Evolutionary conservation across 1,284 basidiomycete genomes (phyloP), one percentile per base, ranked within the genome.

Genomic region (Microbotryum silenes-acaulis): DNA sequence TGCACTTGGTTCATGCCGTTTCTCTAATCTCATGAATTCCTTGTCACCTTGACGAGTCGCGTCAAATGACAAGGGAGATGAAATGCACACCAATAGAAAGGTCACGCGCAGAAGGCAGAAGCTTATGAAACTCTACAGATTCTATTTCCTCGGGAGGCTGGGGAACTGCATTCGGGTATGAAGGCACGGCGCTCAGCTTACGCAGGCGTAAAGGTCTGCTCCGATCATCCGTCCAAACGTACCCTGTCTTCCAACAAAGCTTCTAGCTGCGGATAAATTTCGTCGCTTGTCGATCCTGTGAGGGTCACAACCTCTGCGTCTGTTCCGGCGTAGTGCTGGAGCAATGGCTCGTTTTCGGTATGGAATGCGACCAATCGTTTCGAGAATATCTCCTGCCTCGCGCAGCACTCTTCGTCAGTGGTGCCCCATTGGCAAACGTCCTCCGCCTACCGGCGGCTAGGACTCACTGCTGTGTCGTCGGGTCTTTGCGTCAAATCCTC

Each of bases 261-360:
- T 61, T 89, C 86, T 6, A 93, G 80, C 69, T 85, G 79, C 2
- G 89, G 89, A 89, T 89, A 93, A 68, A 97, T 96, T 77, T 96
- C 89, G 74, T 97, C 89, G 25, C 88, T 91, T 20, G 89, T 89
- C 65, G 81, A 79, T 6, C 93, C 93, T 29, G 81, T 78, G n/a
- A 97, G 76, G 14, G 85, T 85, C 65, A 85, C 82, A n/a, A 67
- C 73, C 59, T 78, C 76, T 54, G 80, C 79, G 29, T 79, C 79
- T 42, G 37, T 42, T 21, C 79, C 75, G 16, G 80, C 72, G 75
- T 89, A 97, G 77, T 92, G 88, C 53, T 83, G 79, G 29, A 97
- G 79, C 51, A 97, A 80, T 9, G 93, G 91, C 6, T 88, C 86
- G 0, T 93, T 97, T 25, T 86, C 84, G n/a, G 82, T 79, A 73